Conservation (phyloP, 257 asterid genomes). For the Verbena officinalis region DNA sequence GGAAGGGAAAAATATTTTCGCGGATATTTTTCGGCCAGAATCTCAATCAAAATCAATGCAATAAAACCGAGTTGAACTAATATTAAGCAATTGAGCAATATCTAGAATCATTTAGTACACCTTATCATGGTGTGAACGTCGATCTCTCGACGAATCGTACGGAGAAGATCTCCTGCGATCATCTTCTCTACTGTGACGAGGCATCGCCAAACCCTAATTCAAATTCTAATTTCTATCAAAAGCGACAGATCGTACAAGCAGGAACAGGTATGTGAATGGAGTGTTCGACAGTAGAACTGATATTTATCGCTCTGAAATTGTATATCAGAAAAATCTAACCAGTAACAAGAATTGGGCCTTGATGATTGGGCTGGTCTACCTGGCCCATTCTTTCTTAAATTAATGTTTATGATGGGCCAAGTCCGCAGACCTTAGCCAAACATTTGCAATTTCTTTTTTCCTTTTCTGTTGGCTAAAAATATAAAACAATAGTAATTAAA, state of each 20-base stretch:
- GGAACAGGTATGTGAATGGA: background rate
- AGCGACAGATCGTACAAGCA: background rate
- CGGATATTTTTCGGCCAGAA: background rate
- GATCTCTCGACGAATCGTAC: slow-evolving; percentile 49
- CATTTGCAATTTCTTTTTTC: no score
- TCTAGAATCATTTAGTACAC: slow-evolving; percentile 25
- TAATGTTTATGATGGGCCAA: no score
- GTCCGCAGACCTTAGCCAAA: no score
- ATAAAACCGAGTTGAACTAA: background rate
- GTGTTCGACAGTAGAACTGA: background rate
- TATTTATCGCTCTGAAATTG: background rate
- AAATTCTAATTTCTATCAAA: slow-evolving; percentile 7
- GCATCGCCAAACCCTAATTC: slow-evolving; percentile 44
- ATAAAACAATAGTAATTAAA: no score
- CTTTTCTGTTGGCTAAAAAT: no score
- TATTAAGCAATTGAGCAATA: slow-evolving; percentile 22
- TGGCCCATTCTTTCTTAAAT: no score
- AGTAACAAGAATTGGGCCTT: no score
- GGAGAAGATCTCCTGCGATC: slow-evolving; percentile 57
- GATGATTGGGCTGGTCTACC: no score
- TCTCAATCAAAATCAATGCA: slow-evolving; percentile 10
- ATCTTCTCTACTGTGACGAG: slow-evolving; percentile 55
- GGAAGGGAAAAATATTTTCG: background rate
- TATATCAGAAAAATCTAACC: no score
- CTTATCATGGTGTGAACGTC: slow-evolving; percentile 49